phyloP scores from a whole-genome alignment of 2,329 filamentous ascomycete genomes.

The Penicillium sp. region DNA sequence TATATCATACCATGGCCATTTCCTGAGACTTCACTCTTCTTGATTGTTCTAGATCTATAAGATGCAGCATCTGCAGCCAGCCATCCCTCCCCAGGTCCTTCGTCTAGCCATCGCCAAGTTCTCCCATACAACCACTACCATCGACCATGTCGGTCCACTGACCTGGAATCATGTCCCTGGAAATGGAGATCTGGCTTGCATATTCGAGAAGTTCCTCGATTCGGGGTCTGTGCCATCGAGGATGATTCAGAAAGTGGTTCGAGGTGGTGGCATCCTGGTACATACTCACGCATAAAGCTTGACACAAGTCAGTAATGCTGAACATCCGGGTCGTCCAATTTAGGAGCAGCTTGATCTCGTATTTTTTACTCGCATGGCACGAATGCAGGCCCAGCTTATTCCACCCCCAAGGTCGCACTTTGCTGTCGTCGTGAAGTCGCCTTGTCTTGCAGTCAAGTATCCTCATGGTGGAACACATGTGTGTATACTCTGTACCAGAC shows the following conservation, averaged over 20 bases:
- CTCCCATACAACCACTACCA: constrained; percentile 41
- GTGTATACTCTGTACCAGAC: constrained; percentile 5
- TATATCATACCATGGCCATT: not conserved
- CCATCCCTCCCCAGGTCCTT: constrained; percentile 13
- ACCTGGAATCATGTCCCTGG: constrained; percentile 44
- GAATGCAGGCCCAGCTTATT: constrained; percentile 11
- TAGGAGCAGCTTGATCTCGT: constrained; percentile 44
- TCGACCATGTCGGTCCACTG: constrained; percentile 37
- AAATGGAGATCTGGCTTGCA: constrained; percentile 32
- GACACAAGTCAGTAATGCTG: not conserved
- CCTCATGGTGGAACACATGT: constrained; percentile 31
- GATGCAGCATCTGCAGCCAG: constrained; percentile 1
- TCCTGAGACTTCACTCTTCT: not conserved
- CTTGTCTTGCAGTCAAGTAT: constrained; percentile 47
- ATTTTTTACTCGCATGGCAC: constrained; percentile 27
- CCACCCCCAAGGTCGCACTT: constrained; percentile 30
- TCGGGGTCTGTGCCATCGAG: constrained; percentile 4
- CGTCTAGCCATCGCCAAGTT: constrained; percentile 41
- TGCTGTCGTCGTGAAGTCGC: constrained; percentile 43
- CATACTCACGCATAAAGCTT: not conserved
- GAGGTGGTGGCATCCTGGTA: constrained; percentile 38
- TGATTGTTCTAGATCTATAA: not conserved
- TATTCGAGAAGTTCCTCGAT: constrained; percentile 32
- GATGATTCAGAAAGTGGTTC: constrained; percentile 34
- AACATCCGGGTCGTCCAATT: not conserved